Evolutionary conservation across 2,329 filamentous ascomycete species (phyloP).

Genomic region (Elsinoe australis): DNA sequence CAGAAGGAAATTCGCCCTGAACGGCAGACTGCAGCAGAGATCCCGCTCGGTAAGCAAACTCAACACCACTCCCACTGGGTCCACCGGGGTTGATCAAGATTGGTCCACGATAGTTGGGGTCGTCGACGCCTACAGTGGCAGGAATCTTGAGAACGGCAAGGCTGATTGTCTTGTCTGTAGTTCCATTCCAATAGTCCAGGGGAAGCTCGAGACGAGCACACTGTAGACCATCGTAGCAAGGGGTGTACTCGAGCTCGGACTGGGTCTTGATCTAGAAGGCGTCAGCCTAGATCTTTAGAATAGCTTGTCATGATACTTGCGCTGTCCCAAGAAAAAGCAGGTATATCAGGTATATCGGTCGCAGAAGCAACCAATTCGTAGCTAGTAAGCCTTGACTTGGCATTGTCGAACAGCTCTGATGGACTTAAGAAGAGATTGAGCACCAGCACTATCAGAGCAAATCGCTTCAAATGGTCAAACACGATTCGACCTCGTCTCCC

Average conservation of each 20-base stretch:
- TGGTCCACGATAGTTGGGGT: conserved; percentile 37
- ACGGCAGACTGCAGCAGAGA: conserved; percentile 20
- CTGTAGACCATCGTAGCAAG: conserved; percentile 41
- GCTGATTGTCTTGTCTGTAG: conserved; percentile 31
- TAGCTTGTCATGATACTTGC: background rate
- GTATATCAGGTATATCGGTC: no score
- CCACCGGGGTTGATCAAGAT: conserved; percentile 40
- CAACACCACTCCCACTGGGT: conserved; percentile 36
- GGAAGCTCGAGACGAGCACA: conserved; percentile 46
- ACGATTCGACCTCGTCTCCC: background rate
- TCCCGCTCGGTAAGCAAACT: conserved; percentile 26
- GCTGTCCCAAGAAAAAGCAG: background rate
- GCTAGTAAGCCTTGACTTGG: no score
- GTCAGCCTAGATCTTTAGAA: background rate
- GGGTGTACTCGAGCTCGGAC: conserved; percentile 14
- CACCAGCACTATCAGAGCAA: background rate
- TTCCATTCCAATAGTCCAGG: conserved; percentile 38
- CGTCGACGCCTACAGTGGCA: conserved; percentile 35
- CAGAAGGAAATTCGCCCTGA: conserved; percentile 19
- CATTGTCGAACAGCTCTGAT: background rate
- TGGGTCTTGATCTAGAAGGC: background rate
- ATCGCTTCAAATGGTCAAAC: background rate
- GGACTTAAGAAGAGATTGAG: background rate
- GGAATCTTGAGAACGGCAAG: conserved; percentile 43
- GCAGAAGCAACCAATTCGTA: no score